phyloP scores from a whole-genome alignment of 1,139 yeast genomes.

The Yamadazyma sp. region DNA sequence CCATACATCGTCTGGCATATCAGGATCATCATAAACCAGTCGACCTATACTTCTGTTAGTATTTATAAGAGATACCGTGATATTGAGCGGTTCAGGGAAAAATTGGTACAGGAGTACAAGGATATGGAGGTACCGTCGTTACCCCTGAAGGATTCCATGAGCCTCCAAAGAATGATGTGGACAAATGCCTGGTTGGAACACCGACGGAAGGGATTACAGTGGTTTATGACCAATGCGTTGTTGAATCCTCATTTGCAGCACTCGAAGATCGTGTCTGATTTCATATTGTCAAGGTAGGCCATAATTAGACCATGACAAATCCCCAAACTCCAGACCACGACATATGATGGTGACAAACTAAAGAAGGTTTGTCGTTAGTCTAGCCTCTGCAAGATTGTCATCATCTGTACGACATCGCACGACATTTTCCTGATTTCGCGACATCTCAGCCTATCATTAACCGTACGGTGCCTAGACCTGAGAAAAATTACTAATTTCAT shows the following conservation, averaged over 20 bases:
- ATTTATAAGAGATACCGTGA: slow-evolving; percentile 67
- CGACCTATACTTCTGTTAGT: slow-evolving; percentile 47
- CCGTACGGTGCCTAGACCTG: slow-evolving; percentile 1
- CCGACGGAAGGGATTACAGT: slow-evolving; percentile 69
- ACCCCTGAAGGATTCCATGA: slow-evolving; percentile 62
- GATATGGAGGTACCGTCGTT: slow-evolving; percentile 53
- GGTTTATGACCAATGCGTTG: slow-evolving; percentile 66
- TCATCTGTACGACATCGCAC: background rate
- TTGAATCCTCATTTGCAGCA: slow-evolving; percentile 61
- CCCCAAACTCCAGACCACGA: no score
- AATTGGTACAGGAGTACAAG: slow-evolving; percentile 36
- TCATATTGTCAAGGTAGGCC: slow-evolving; percentile 36
- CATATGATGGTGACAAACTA: no score
- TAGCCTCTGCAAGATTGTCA: background rate
- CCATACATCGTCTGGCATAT: slow-evolving; percentile 52
- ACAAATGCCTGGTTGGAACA: slow-evolving; percentile 53
- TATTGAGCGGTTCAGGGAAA: slow-evolving; percentile 48
- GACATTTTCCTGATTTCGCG: background rate
- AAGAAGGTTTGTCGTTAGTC: no score
- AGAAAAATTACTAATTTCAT: slow-evolving; percentile 4
- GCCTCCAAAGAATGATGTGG: slow-evolving; percentile 49
- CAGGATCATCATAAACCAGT: slow-evolving; percentile 41
- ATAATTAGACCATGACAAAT: no score
- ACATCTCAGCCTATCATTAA: no score
- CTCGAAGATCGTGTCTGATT: slow-evolving; percentile 47